These are phyloP conservation scores for Dalechampia spathulata DNA, from an alignment of 441 rosid species.

Conservation along the genomic window DNA sequence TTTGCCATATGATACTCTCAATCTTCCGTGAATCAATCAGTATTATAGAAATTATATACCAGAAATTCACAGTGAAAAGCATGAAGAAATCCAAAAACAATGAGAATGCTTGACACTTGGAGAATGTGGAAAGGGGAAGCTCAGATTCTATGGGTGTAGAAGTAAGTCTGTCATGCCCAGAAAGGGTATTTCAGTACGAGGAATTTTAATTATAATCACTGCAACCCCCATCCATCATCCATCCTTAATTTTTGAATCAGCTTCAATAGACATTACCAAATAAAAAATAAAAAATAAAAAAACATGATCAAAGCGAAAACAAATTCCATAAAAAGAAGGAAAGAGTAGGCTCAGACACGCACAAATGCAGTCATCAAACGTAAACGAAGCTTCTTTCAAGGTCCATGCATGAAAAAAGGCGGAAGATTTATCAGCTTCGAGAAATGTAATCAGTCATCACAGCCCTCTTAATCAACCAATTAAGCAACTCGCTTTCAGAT, in stretches of 20 bases:
- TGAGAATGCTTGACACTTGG: no score
- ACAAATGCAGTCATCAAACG: constrained; percentile 39
- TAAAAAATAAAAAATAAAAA: no score
- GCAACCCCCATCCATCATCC: constrained; percentile 13
- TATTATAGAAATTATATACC: no score
- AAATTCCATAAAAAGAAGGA: no score
- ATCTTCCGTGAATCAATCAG: no score
- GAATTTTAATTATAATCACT: constrained; percentile 31
- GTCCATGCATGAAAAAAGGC: constrained; percentile 9
- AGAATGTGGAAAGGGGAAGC: constrained; percentile 18
- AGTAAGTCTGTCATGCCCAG: constrained; percentile 21
- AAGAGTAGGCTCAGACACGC: constrained; percentile 48
- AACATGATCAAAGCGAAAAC: no score
- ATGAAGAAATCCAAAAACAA: no score
- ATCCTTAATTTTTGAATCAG: no score
- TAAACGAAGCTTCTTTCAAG: neutral
- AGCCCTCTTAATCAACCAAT: constrained; percentile 12
- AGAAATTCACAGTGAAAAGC: no score
- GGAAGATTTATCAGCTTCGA: constrained; percentile 26
- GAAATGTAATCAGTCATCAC: constrained; percentile 27
- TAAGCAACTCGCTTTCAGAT: no score
- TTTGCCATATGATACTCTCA: no score
- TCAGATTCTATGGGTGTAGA: constrained; percentile 46
- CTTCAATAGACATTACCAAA: no score
- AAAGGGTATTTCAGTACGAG: constrained; percentile 29